Percentiles rank a stretch among this genome's conserved stretches.
Evolutionary conservation across 2,329 filamentous ascomycete species (phyloP).

Genomic region (Teratosphaeria gauchensis): DNA sequence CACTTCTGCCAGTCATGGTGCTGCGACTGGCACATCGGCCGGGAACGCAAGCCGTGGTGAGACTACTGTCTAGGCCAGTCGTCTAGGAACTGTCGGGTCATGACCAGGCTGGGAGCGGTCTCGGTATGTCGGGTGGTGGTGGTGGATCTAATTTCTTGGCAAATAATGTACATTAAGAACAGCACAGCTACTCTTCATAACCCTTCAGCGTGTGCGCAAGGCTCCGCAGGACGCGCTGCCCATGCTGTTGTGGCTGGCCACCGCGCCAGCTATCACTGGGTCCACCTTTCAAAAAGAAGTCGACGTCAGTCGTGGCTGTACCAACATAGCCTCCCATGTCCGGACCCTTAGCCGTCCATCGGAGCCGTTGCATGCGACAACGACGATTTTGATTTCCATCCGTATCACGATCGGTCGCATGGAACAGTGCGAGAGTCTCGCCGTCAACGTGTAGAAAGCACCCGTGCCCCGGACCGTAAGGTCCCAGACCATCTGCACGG

Average conservation of each 20-base stretch:
- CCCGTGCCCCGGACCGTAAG: constrained; percentile 39
- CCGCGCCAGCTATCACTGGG: background rate
- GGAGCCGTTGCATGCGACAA: constrained; percentile 35
- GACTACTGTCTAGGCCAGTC: background rate
- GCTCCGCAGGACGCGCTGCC: background rate
- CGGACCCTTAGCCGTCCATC: constrained; percentile 26
- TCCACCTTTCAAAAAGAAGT: constrained; percentile 2
- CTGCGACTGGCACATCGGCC: background rate
- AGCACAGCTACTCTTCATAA: background rate
- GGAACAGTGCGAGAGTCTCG: constrained; percentile 37
- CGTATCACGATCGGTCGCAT: constrained; percentile 34
- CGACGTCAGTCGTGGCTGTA: constrained; percentile 23
- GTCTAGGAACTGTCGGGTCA: background rate
- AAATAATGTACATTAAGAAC: background rate
- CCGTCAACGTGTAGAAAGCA: constrained; percentile 33
- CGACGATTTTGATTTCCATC: constrained; percentile 38
- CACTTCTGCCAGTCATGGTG: background rate
- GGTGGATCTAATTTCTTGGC: background rate
- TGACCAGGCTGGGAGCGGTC: background rate
- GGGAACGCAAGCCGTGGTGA: background rate
- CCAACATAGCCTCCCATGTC: constrained; percentile 35
- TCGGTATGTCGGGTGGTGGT: background rate
- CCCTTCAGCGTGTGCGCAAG: background rate
- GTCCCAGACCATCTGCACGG: constrained; percentile 25
- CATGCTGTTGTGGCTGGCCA: background rate